Percentiles rank a stretch among this genome's conserved stretches.
Evolutionary conservation across 768 basidiomycete species (phyloP).

Genomic region (Suillus paluster): DNA sequence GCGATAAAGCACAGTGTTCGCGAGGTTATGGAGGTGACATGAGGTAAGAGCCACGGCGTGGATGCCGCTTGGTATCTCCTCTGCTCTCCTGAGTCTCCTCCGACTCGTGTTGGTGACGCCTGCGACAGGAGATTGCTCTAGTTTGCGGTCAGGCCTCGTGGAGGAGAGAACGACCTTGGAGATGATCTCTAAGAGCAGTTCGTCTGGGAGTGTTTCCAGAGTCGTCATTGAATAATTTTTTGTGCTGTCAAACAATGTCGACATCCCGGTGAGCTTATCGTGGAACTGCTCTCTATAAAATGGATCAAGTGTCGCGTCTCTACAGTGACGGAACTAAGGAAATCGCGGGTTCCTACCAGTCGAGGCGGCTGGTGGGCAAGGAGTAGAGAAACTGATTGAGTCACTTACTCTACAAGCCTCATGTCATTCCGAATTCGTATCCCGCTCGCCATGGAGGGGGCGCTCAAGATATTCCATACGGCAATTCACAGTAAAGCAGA

Average conservation of each 20-base stretch:
- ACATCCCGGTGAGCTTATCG: neutral
- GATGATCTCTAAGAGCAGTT: conserved; percentile 9
- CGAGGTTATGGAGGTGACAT: conserved; percentile 34
- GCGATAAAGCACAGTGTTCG: conserved; percentile 43
- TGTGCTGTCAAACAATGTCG: neutral
- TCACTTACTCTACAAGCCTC: neutral
- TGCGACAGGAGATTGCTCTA: neutral
- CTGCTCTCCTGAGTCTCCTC: neutral
- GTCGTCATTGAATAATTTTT: neutral
- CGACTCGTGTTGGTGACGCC: neutral
- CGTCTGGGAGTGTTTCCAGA: conserved; percentile 6
- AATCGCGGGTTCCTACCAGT: neutral
- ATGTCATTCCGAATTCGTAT: neutral
- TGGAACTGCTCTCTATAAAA: neutral
- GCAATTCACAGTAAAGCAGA: conserved; percentile 11
- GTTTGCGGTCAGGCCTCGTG: neutral
- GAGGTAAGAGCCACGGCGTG: conserved; percentile 23
- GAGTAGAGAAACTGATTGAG: neutral
- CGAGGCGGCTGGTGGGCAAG: neutral
- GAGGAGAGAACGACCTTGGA: conserved; percentile 10
- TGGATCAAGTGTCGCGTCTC: too few species aligned
- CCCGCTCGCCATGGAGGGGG: neutral
- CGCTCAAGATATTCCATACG: neutral
- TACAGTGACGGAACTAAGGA: neutral
- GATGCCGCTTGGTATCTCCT: conserved; percentile 22